Percentiles rank a stretch among this genome's conserved stretches.
These are phyloP conservation scores for Yamadazyma mexicana DNA, from an alignment of 1,139 yeast genomes.

Conservation along the genomic window DNA sequence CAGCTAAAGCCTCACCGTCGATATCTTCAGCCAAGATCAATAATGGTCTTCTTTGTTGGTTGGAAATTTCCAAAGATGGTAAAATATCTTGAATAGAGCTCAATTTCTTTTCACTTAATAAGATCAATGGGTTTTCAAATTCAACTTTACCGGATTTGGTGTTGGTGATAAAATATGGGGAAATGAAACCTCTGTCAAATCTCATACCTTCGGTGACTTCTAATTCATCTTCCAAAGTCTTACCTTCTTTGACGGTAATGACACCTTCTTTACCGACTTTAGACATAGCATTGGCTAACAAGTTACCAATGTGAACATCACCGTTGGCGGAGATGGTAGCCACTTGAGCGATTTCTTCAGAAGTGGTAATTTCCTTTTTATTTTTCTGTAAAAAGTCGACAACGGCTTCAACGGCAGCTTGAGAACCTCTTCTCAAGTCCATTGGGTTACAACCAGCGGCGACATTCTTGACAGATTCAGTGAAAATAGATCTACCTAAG, in stretches of 20 bases:
- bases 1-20: conserved; percentile 99
- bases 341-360: conserved; percentile 97
- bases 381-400: conserved; percentile 84
- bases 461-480: conserved; percentile 96
- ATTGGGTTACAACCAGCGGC: conserved; percentile 99
- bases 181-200: conserved; percentile 97
- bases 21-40: conserved; percentile 95
- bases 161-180: conserved; percentile 97
- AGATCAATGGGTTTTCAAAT: conserved; percentile 89
- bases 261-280: conserved; percentile 99
- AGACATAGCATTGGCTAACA: conserved; percentile 97
- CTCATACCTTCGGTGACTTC: conserved; percentile 99
- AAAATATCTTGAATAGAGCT: conserved; percentile 89
- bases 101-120: conserved; percentile 92
- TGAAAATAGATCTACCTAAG: conserved; percentile 93
- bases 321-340: conserved; percentile 99
- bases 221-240: conserved; percentile 93
- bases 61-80: conserved; percentile 93
- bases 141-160: conserved; percentile 96
- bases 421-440: conserved; percentile 98
- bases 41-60: conserved; percentile 93
- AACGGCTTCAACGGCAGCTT: conserved; percentile 97
- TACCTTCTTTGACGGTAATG: conserved; percentile 95
- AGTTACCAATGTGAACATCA: conserved; percentile 88
- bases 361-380: conserved; percentile 96